A percentile compares a stretch with the other conserved stretches of the same genome.
These are phyloP conservation scores for Malassezia psittaci DNA, from an alignment of 1,284 basidiomycete genomes.

Conservation along the genomic window DNA sequence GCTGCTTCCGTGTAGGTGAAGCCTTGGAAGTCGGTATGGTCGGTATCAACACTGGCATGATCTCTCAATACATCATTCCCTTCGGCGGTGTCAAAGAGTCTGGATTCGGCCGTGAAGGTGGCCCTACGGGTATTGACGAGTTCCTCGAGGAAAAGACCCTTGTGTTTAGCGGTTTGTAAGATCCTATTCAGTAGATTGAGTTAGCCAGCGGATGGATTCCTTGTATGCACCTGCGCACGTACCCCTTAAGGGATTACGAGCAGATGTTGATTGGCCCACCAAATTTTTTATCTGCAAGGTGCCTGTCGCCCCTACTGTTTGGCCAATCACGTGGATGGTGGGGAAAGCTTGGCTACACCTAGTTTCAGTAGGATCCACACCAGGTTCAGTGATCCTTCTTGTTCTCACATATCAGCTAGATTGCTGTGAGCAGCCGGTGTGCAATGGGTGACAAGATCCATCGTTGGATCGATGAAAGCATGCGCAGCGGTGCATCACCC, in stretches of 20 bases:
- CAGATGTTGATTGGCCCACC: no score
- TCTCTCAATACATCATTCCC: constrained; percentile 39
- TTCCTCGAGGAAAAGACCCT: constrained; percentile 50
- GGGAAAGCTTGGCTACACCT: no score
- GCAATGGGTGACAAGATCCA: neutral
- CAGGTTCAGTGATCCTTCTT: no score
- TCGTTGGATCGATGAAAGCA: neutral
- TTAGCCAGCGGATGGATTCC: no score
- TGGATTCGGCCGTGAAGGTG: constrained; percentile 52
- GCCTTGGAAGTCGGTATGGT: constrained; percentile 94
- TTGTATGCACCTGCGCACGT: neutral
- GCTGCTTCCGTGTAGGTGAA: constrained; percentile 96
- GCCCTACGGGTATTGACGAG: constrained; percentile 71
- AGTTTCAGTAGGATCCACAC: no score
- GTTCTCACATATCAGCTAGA: no score
- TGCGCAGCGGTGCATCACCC: neutral
- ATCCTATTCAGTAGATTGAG: neutral
- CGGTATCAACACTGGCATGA: constrained; percentile 52
- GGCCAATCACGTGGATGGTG: neutral
- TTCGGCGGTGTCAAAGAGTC: constrained; percentile 89
- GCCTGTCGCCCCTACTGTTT: neutral
- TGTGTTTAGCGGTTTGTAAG: constrained; percentile 23
- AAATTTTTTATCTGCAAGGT: neutral
- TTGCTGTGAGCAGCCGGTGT: no score
- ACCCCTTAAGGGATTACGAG: neutral